phyloP scores from a whole-genome alignment of 1,284 basidiomycete species.

The Exsudoporus floridanus region DNA sequence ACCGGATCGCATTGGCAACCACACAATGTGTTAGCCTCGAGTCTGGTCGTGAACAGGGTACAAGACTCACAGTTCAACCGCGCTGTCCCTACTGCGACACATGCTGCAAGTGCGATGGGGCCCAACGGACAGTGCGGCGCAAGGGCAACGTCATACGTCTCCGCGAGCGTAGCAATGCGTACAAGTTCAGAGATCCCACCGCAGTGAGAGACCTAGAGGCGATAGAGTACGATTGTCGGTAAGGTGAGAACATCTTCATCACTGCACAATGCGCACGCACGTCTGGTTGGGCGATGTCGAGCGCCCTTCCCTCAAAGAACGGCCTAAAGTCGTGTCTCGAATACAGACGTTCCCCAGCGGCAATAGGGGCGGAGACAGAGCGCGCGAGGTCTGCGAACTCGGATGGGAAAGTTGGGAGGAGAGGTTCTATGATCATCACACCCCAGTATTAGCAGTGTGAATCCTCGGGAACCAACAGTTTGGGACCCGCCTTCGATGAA shows the following conservation, averaged over 20 bases:
- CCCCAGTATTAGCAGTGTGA: background rate
- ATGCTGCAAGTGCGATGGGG: slow-evolving; percentile 74
- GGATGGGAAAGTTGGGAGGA: slow-evolving; percentile 66
- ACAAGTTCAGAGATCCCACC: slow-evolving; percentile 75
- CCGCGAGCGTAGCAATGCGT: slow-evolving; percentile 67
- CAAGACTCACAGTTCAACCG: slow-evolving; percentile 52
- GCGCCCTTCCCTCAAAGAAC: slow-evolving; percentile 65
- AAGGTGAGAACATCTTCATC: background rate
- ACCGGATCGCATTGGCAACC: background rate
- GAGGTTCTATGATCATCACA: slow-evolving; percentile 47
- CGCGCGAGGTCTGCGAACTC: slow-evolving; percentile 65
- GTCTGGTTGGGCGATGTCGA: slow-evolving; percentile 78
- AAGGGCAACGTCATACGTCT: slow-evolving; percentile 64
- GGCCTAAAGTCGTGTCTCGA: slow-evolving; percentile 70
- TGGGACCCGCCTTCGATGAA: slow-evolving; percentile 62
- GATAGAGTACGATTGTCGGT: background rate
- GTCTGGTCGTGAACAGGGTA: background rate
- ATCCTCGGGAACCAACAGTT: background rate
- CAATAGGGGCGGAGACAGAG: slow-evolving; percentile 64
- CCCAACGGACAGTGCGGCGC: slow-evolving; percentile 66
- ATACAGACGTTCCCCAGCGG: slow-evolving; percentile 72
- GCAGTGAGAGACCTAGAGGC: slow-evolving; percentile 54
- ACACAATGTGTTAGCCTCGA: background rate
- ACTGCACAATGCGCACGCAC: slow-evolving; percentile 35
- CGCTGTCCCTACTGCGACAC: slow-evolving; percentile 55